A percentile compares a stretch with the other conserved stretches of the same genome.
Evolutionary conservation across 192 early-diverging fungal genomes (phyloP).

Genomic region (Entomortierella chlamydospora): DNA sequence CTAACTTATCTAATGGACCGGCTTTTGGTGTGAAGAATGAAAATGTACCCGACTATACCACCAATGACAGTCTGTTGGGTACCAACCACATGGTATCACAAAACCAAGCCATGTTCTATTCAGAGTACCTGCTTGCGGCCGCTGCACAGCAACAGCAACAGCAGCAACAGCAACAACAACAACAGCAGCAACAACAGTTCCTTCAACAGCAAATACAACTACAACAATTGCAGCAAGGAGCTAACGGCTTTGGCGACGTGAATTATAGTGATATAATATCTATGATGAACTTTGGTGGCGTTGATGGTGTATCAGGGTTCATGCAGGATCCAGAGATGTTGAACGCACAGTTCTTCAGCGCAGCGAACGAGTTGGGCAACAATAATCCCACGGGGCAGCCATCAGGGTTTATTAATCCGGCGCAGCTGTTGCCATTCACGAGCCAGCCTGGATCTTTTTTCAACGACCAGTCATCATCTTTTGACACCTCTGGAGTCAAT

Average conservation of each 20-base stretch:
- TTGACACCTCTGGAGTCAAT: conserved; percentile 16
- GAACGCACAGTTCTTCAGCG: conserved; percentile 31
- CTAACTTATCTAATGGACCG: conserved; percentile 6
- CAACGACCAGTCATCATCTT: conserved; percentile 15
- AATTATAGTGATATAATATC: conserved; percentile 44
- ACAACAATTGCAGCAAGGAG: conserved; percentile 40
- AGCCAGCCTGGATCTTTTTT: conserved; percentile 27
- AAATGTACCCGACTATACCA: conserved; percentile 32
- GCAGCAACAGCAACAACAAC: conserved; percentile 43
- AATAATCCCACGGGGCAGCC: background rate
- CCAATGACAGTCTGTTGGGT: conserved; percentile 23
- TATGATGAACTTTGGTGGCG: conserved; percentile 42
- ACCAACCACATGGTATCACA: conserved; percentile 5
- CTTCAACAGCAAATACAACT: conserved; percentile 32
- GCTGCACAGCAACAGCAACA: conserved; percentile 29
- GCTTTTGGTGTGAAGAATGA: conserved; percentile 25
- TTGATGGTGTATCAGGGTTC: conserved; percentile 31
- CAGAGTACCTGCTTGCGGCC: conserved; percentile 26
- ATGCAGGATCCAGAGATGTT: conserved; percentile 39
- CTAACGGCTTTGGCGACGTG: conserved; percentile 34
- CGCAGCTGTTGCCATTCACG: conserved; percentile 41
- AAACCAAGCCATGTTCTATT: conserved; percentile 27
- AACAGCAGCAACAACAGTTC: conserved; percentile 31
- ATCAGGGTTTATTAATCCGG: conserved; percentile 46
- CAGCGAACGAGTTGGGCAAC: conserved; percentile 11